Conservation (phyloP, 2,329 filamentous ascomycete genomes). For the Acrocalymma vagum region DNA sequence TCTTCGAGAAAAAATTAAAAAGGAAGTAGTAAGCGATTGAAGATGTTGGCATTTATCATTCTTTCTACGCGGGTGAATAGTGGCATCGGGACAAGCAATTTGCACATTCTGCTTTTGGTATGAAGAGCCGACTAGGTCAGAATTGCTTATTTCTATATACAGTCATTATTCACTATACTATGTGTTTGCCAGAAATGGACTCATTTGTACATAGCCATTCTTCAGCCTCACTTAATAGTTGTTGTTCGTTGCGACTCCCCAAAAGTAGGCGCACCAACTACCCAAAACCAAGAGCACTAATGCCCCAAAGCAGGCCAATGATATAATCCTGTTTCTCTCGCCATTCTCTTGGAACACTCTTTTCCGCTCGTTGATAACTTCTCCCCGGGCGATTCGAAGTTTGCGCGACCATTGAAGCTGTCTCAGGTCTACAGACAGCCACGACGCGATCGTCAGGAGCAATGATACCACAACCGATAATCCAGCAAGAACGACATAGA, state of each 20-base stretch:
- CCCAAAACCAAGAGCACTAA: slow-evolving; percentile 60
- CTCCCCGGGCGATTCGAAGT: slow-evolving; percentile 57
- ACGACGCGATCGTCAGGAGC: slow-evolving; percentile 50
- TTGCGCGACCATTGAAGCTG: slow-evolving; percentile 67
- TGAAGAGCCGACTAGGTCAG: too few species aligned
- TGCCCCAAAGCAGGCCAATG: slow-evolving; percentile 53
- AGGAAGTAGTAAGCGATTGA: too few species aligned
- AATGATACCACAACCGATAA: slow-evolving; percentile 58
- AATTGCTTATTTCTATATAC: too few species aligned
- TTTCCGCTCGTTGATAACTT: slow-evolving; percentile 54
- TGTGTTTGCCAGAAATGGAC: too few species aligned
- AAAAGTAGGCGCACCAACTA: slow-evolving; percentile 66
- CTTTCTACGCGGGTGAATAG: too few species aligned
- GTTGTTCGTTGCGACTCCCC: slow-evolving; percentile 65
- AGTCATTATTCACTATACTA: too few species aligned
- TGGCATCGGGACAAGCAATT: too few species aligned
- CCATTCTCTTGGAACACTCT: slow-evolving; percentile 49
- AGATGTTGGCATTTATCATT: too few species aligned
- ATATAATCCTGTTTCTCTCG: slow-evolving; percentile 49
- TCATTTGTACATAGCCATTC: too few species aligned
- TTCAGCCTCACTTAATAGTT: slow-evolving; percentile 21
- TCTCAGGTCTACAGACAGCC: slow-evolving; percentile 53
- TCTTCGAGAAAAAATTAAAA: too few species aligned
- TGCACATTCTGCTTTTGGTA: too few species aligned
- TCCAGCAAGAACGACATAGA: slow-evolving; percentile 64